Base-by-base conservation (phyloP, 2,329 filamentous ascomycete species). In the Fusarium sp. region DNA sequence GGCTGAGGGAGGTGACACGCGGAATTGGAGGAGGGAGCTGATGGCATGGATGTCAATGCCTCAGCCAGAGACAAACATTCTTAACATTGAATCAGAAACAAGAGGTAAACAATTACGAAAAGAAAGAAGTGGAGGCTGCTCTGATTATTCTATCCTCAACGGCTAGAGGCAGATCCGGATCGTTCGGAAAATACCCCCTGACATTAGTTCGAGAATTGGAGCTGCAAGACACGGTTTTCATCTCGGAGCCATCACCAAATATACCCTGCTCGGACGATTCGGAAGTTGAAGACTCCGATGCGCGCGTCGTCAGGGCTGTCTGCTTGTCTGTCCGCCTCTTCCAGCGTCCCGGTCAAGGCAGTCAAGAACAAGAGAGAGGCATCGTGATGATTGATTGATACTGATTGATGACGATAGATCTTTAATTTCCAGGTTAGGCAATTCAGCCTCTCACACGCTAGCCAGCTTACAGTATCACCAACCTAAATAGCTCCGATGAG, bases 131-230 rank as follows among this genome's bases (percentile, higher is more conserved):
- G 48, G 45, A 64, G 33, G 61, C 50, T 29, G 37, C 48, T 35
- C 45, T 33, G 48, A 22, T 33, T 37, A 27, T n/a, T 50, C 27
- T 27, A 65, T 56, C 31, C 20, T 68, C 24, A 65, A 29, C 33
- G 24, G 22, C 27, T 56, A 64, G 62, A 65, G 65, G 69, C 41
- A 58, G 69, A 75, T 65, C 69, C 72, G 72, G 72, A 59, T 75
- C 61, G 50, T 48, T 73, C 72, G 72, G 72, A 70, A 43, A 75
- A 70, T 64, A 72, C 65, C 45, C 69, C 65, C 73, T 70, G 65
- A 29, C 72, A 65, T 43, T 45, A 58, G 33, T 31, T 43, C 20
- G 29, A 67, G n/a, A 56, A 57, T 18, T 18, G n/a, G 48, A 64
- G 48, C 22, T 64, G 64, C 64, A 60, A 60, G 43, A 54, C 20